Base-by-base conservation (phyloP, 2,329 filamentous ascomycete genomes). In the Phialophora macrospora region DNA sequence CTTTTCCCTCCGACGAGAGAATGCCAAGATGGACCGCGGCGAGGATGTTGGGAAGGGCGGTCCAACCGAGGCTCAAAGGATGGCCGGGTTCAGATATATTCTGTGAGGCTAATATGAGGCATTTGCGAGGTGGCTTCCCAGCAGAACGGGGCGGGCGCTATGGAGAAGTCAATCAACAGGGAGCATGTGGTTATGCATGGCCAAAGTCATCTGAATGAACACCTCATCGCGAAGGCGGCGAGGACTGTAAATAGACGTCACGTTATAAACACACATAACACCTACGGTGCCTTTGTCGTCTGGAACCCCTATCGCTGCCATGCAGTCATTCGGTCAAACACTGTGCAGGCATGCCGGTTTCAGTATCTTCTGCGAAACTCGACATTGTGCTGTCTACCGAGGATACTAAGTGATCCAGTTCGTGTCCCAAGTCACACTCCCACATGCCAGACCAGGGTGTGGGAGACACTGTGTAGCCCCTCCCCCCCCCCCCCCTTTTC, bases 21-120 rank as follows among this genome's bases (percentile, higher is more conserved):
- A 74, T 44, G 66, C 57, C 17, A 73, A 70, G 46, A 58, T 74
- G 41, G 71, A 73, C 38, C 59, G 65, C 4, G 72, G 71, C 28
- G 44, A 69, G 55, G 67, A 71, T 20, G 56, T 63, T 4, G 71
- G 71, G 6, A 68, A 68, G 64, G 70, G 69, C 59, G 71, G 71
- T 7, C 71, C 71, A 11, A 72, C 71, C 5, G 66, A 60, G 24
- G 69, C 70, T 22, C 71, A 72, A 59, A 64, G 63, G 26, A 62
- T 57, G 32, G 66, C 69, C 51, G 71, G 70, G 22, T 73, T 71
- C 55, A 63, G 70, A 30, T 72, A 73, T 52, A 67, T 66, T 9
- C 51, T 67, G 22, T 67, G 61, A 24, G 28, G 20, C 34, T 55
- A 14, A n/a, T 17, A 20, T n/a, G 38, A 8, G 6, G 17, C 1